Base-by-base conservation (phyloP, 768 basidiomycete genomes). In the Kwoniella bestiolae region DNA sequence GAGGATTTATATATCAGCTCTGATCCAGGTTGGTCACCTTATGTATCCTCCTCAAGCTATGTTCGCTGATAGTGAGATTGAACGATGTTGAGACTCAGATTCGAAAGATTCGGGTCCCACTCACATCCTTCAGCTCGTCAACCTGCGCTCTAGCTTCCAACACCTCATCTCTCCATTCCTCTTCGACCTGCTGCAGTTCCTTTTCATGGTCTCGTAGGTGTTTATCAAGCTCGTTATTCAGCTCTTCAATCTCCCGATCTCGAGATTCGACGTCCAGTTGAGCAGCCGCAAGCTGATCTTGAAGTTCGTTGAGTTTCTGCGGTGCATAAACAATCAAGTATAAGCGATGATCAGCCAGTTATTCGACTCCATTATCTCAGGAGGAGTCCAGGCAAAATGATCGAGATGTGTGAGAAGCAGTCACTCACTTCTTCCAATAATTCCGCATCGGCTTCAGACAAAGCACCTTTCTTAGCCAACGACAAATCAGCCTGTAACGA, bases 151-250 rank as follows among this genome's bases (percentile, higher is more conserved):
- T 84, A 1, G 88, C 87, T 69, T 92, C 91, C 67, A 92, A 88
- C 2, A 94, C 88, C 76, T 95, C 94, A 3, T 90, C 90, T 60
- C 89, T 83, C 92, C 92, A 95, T 72, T 91, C 91, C 46, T 88
- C 86, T 73, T 92, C 91, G 6, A 92, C 88, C 2, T 73, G 71
- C 52, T 76, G 58, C 23, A 78, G 67, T 56, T 78, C 78, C 62
- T 74, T 74, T 47, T 80, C 76, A 38, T 74, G 71, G 50, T 80
- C 79, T 23, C 72, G 64, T 44, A 74, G 25, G 32, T 71, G 90
- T 5, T 82, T 82, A 4, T 92, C 85, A 49, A 95, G 79, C 52
- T 94, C 90, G 2, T 90, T 88, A 51, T 94, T 87, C 76, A 94
- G 80, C 52, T 93, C 89, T 3, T 90, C 88, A 49, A 94, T 87